phyloP scores from a whole-genome alignment of 2,329 filamentous ascomycete genomes.

The Phaeosphaeria sp. region DNA sequence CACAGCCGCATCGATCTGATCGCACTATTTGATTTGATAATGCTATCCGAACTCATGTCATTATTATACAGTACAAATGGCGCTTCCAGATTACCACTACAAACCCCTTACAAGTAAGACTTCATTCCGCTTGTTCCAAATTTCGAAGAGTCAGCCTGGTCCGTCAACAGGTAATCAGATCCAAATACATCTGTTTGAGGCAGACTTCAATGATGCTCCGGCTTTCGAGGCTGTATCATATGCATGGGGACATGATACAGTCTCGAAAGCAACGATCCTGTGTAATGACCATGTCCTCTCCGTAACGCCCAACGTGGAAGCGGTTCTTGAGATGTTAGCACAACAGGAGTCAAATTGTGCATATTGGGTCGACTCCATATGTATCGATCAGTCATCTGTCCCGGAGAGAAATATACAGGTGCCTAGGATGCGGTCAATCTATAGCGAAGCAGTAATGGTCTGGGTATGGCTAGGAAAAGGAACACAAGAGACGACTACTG shows the following conservation, averaged over 20 bases:
- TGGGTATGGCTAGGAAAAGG: not conserved
- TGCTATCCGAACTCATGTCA: not conserved
- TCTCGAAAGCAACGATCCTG: not conserved
- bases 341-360: not conserved
- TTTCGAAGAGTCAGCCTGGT: not conserved
- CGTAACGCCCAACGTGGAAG: not conserved
- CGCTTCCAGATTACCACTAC: not conserved
- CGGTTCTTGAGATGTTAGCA: not conserved
- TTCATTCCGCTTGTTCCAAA: not conserved
- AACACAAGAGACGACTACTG: not conserved
- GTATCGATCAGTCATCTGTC: not conserved
- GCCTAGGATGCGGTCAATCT: not conserved
- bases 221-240: not conserved
- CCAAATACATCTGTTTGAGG: not conserved
- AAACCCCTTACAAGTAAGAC: not conserved
- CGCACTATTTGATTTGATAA: not conserved
- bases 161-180: not conserved
- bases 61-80: not conserved
- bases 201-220: not conserved
- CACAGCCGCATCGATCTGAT: not conserved
- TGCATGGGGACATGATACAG: not conserved
- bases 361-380: slow-evolving; percentile 1
- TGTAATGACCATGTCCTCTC: not conserved
- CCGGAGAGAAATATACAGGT: not conserved
- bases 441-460: not conserved